phyloP scores from a whole-genome alignment of 2,329 filamentous ascomycete species.

The Botryosphaeria agaves region DNA sequence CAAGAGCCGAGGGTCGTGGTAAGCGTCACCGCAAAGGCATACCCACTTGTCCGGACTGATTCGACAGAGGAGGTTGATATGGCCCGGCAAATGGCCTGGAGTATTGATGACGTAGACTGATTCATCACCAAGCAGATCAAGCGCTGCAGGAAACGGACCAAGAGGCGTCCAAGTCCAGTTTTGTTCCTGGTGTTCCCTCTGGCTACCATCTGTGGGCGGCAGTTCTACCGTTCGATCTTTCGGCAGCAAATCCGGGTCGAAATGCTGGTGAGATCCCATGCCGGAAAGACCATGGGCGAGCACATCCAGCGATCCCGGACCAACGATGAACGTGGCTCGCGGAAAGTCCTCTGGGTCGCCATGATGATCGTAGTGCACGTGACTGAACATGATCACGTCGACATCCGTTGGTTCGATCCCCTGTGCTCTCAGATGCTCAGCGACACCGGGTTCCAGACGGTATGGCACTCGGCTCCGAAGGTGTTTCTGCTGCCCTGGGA shows the following conservation, averaged over 20 bases:
- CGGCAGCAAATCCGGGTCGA: slow-evolving; percentile 26
- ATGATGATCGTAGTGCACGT: slow-evolving; percentile 41
- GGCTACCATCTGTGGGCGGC: slow-evolving; percentile 13
- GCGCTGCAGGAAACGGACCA: slow-evolving; percentile 23
- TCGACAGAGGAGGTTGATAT: slow-evolving; percentile 31
- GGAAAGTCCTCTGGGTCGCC: slow-evolving; percentile 37
- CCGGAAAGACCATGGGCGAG: slow-evolving; percentile 14
- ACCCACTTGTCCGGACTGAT: slow-evolving; percentile 23
- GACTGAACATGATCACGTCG: slow-evolving; percentile 29
- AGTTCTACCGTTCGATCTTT: slow-evolving; percentile 24
- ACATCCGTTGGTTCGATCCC: slow-evolving; percentile 19
- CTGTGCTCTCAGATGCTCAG: slow-evolving; percentile 18
- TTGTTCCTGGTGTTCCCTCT: no score
- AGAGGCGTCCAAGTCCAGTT: slow-evolving; percentile 31
- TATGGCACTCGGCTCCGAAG: slow-evolving; percentile 28
- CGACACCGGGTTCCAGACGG: slow-evolving; percentile 26
- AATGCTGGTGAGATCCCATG: slow-evolving; percentile 20
- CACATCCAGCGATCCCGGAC: slow-evolving; percentile 26
- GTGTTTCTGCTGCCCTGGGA: slow-evolving; percentile 25
- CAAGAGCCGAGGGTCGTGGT: slow-evolving; percentile 34
- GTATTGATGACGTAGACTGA: slow-evolving; percentile 30
- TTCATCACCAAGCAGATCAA: slow-evolving; percentile 32
- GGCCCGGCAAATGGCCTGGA: slow-evolving; percentile 34
- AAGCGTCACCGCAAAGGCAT: slow-evolving; percentile 35
- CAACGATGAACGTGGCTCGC: slow-evolving; percentile 31